Conservation (phyloP, 2,329 filamentous ascomycete genomes). For the Exophiala calicioides region DNA sequence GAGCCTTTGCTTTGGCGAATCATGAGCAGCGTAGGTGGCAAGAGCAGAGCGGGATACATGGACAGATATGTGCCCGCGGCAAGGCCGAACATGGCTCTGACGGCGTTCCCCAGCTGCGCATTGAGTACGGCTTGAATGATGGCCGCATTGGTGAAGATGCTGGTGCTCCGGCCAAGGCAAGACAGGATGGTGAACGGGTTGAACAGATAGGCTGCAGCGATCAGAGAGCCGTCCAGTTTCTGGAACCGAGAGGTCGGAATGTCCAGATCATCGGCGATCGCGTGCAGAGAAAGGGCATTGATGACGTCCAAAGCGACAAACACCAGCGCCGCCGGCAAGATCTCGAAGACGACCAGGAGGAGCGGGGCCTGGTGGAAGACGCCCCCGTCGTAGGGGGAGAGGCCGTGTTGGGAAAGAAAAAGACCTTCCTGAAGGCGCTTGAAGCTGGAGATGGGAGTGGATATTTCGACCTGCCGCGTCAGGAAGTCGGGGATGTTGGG, state of each 20-base stretch:
- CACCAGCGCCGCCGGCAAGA: conserved; percentile 80
- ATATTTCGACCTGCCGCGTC: conserved; percentile 90
- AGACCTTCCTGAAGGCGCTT: conserved; percentile 97
- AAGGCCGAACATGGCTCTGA: conserved; percentile 79
- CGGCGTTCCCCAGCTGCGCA: conserved; percentile 70
- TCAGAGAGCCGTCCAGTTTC: conserved; percentile 21
- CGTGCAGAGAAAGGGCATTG: conserved; percentile 74
- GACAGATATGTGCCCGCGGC: conserved; percentile 88
- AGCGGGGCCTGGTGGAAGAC: conserved; percentile 83
- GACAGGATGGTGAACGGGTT: conserved; percentile 92
- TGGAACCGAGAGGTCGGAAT: conserved; percentile 27
- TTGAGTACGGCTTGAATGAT: conserved; percentile 81
- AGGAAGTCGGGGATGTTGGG: conserved; percentile 81
- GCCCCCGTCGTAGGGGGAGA: conserved; percentile 95
- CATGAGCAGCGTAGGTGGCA: conserved; percentile 75
- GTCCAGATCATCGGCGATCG: conserved; percentile 60
- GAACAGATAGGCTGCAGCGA: conserved; percentile 72
- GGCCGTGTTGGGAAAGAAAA: conserved; percentile 93
- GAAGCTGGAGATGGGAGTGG: conserved; percentile 96
- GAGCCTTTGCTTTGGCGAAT: conserved; percentile 35
- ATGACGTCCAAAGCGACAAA: conserved; percentile 80
- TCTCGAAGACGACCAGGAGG: conserved; percentile 84
- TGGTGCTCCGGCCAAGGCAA: conserved; percentile 86
- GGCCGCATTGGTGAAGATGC: conserved; percentile 83
- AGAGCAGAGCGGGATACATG: conserved; percentile 84